Evolutionary conservation across 2,329 filamentous ascomycete species (phyloP), one percentile per base, ranked within the genome.

Genomic region (Nemania sp.): DNA sequence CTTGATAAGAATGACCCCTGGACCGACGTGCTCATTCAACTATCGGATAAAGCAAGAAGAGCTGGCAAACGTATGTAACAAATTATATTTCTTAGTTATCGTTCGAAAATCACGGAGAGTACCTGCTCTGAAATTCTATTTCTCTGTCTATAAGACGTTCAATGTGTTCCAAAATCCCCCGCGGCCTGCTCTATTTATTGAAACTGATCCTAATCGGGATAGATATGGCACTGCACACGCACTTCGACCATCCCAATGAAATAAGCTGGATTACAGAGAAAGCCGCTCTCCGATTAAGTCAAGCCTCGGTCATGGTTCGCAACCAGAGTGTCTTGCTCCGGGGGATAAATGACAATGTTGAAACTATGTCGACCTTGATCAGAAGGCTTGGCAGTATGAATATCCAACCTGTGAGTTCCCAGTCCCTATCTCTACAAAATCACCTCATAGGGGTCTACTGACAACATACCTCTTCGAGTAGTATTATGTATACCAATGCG

Each of bases 401-500:
- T 37, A 77, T 86, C 41, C 71, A 77, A 44, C 83, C 83, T 5
- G 80, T 82, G 65, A 60, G 78, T 37, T 6, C 2, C 23, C 12
- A 24, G 7, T 4, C 9, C 6, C 8, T 36, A 12, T 5, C 8
- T 9, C n/a, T 22, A 23, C 14, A 41, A 28, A 17, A 1, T 3
- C 11, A 15, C 11, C n/a, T n/a, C n/a, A n/a, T n/a, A n/a, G n/a
- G n/a, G n/a, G n/a, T n/a, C n/a, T n/a, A 8, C 15, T 46, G 12
- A 49, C 14, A 36, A n/a, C 5, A 26, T n/a, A 1, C 24, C 22
- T 12, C 11, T 7, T n/a, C 22, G 44, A 28, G 33, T 59, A 83
- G 78, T 86, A 86, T 66, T 87, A 87, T 61, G 78, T 87, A 46
- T 87, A 86, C 66, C 82, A 86, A 63, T 80, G 80, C 41, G 84